Percentiles rank a stretch among this genome's conserved stretches.
These are phyloP conservation scores for Dryas alaskensis DNA, from an alignment of 306 rosid genomes.

Conservation along the genomic window DNA sequence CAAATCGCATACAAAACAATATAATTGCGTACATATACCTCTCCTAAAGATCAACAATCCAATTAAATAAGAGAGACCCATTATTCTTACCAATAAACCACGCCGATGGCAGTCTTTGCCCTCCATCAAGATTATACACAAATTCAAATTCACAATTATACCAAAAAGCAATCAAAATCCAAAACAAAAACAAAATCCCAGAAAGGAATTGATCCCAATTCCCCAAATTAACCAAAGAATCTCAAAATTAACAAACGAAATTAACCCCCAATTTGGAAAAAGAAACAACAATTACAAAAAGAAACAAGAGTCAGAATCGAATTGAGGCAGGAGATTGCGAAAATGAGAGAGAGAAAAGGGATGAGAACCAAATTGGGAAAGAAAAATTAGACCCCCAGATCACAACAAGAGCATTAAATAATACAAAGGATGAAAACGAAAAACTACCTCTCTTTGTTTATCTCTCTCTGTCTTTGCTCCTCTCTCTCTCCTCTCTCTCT, in stretches of 20 bases:
- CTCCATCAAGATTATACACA: slow-evolving; percentile 39
- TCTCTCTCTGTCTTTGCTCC: not conserved
- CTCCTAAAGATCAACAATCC: not conserved
- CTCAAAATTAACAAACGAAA: not conserved
- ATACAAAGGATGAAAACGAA: not conserved
- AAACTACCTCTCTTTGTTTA: slow-evolving; percentile 29
- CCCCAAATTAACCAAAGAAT: not conserved
- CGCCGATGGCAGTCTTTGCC: slow-evolving; percentile 43
- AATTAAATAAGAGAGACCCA: not conserved
- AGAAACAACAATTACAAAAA: not conserved
- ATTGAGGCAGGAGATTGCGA: not conserved
- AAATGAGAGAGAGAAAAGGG: not conserved
- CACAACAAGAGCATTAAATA: not conserved
- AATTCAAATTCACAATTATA: not conserved
- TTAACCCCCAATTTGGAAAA: not conserved
- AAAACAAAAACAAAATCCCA: slow-evolving; percentile 21
- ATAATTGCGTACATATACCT: not conserved
- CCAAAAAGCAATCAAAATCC: slow-evolving; percentile 1
- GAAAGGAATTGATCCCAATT: slow-evolving; percentile 28
- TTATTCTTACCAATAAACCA: slow-evolving; percentile 49
- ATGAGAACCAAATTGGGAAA: not conserved
- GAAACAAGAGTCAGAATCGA: not conserved
- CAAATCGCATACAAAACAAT: not conserved
- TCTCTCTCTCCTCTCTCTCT: not conserved
- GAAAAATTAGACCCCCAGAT: slow-evolving; percentile 29